These are phyloP conservation scores for Penicillium paneum DNA, from an alignment of 2,329 filamentous ascomycete genomes.

Conservation along the genomic window DNA sequence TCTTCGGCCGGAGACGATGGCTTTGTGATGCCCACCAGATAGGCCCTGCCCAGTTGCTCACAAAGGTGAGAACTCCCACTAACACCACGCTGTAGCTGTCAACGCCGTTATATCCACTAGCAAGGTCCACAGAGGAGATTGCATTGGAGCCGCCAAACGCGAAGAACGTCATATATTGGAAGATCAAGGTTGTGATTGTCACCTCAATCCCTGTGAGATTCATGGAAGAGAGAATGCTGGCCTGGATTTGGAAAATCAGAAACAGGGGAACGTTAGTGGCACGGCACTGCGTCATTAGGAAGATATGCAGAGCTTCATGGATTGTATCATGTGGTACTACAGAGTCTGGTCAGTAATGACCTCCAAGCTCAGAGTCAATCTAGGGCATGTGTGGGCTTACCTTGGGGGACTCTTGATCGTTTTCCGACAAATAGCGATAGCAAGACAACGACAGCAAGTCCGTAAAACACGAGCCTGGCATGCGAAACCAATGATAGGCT, in stretches of 20 bases:
- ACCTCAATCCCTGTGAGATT: constrained; percentile 53
- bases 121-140: constrained; percentile 92
- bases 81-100: constrained; percentile 72
- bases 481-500: constrained; percentile 49
- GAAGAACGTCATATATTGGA: constrained; percentile 84
- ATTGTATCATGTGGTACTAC: constrained; percentile 22
- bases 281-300: constrained; percentile 83
- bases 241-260: constrained; percentile 66
- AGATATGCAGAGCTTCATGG: constrained; percentile 70
- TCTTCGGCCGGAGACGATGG: constrained; percentile 26
- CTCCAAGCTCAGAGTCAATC: background rate
- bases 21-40: constrained; percentile 79
- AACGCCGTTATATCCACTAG: constrained; percentile 91
- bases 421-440: constrained; percentile 22
- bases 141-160: constrained; percentile 87
- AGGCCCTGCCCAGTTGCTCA: constrained; percentile 86
- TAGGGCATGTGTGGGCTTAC: constrained; percentile 15
- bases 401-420: background rate
- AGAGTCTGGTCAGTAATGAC: constrained; percentile 12
- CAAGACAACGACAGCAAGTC: constrained; percentile 38
- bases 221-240: constrained; percentile 50
- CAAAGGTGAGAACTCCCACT: constrained; percentile 79
- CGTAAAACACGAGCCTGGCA: constrained; percentile 51
- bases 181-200: constrained; percentile 67
- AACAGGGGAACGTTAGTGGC: constrained; percentile 82